These are phyloP conservation scores for Cordyceps cicadae DNA, from an alignment of 2,329 filamentous ascomycete genomes.

Conservation along the genomic window DNA sequence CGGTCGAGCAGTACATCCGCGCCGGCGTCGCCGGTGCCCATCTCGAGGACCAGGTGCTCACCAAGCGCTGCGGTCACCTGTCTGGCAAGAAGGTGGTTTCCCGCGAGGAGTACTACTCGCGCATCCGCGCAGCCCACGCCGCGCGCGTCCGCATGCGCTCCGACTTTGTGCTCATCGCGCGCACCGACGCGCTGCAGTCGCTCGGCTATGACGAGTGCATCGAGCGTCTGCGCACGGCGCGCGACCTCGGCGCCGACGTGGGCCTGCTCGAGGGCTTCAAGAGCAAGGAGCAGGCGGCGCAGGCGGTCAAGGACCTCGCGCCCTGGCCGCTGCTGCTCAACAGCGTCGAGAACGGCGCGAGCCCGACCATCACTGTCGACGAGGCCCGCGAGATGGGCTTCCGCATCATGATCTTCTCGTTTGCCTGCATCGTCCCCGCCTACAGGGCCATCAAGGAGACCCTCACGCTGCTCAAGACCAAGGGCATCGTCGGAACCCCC, in stretches of 20 bases:
- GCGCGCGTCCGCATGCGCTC: conserved; percentile 39
- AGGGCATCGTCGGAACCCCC: conserved; percentile 29
- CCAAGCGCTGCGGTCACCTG: conserved; percentile 59
- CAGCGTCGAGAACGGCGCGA: conserved; percentile 48
- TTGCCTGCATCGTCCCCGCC: conserved; percentile 39
- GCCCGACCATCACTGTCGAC: conserved; percentile 42
- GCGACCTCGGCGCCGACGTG: conserved; percentile 49
- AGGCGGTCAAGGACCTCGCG: conserved; percentile 37
- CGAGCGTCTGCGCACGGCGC: conserved; percentile 39
- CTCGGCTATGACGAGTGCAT: conserved; percentile 51
- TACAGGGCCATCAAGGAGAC: conserved; percentile 35
- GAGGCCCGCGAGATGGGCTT: conserved; percentile 50
- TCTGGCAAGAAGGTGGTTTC: conserved; percentile 53
- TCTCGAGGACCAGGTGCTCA: conserved; percentile 56
- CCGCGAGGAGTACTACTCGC: conserved; percentile 38
- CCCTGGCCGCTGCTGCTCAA: conserved; percentile 47
- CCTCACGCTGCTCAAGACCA: conserved; percentile 31
- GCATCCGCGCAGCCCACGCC: conserved; percentile 48
- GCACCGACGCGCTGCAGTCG: conserved; percentile 52
- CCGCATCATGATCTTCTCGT: conserved; percentile 50
- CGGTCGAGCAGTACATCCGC: conserved; percentile 42
- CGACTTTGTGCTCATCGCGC: conserved; percentile 57
- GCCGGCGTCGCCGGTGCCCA: conserved; percentile 52
- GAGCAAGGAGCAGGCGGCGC: conserved; percentile 39
- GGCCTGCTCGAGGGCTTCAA: conserved; percentile 53